Evolutionary conservation across 257 asterid species (phyloP), one percentile per base, ranked within the genome.

Genomic region (Nicotiana obtusifolia): DNA sequence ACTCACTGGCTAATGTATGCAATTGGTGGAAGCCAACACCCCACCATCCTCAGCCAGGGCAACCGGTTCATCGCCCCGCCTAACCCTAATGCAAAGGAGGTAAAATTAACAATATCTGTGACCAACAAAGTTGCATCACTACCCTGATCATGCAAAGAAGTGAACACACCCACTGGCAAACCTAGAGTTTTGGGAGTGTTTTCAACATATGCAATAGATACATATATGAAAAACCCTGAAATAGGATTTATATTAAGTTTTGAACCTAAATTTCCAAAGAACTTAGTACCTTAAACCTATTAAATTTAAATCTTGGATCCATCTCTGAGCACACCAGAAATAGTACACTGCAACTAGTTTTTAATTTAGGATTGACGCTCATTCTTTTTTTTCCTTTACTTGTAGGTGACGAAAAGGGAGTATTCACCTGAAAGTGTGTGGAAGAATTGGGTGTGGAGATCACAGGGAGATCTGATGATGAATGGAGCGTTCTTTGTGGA

Each of bases 361-460:
- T 62, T 47, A 5, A 14, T 30, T 47, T 10, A 24, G 1, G 1
- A 11, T 28, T 28, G 11, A 20, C 19, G 44, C 73, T 24, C 37
- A 16, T 49, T 53, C 65, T 81, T 11, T 31, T 68, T 53, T 14
- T 41, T 33, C 13, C 16, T 75, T 15, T n/a, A 7, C 13, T 49
- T 84, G 77, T 41, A 93, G 95, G 94, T 94, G 80, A 94, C 97
- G 0, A 91, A 91, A 91, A 89, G 98, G 84, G 97, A 91, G 7
- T 87, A 89, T 57, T 78, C 92, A 76, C 17, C 87, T 0, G 87
- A 94, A 84, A 82, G 85, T 41, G 90, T 6, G 77, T 92, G 98
- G 98, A 87, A 91, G 88, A 86, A 87, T 9, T 95, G 97, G 98
- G 87, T 54, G 2, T 93, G 98, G 98, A 89, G 64, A 89, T 95